Percentiles rank a stretch among this genome's conserved stretches.
Evolutionary conservation across 2,329 filamentous ascomycete genomes (phyloP).

Genomic region (Pezicula neosporulosa): DNA sequence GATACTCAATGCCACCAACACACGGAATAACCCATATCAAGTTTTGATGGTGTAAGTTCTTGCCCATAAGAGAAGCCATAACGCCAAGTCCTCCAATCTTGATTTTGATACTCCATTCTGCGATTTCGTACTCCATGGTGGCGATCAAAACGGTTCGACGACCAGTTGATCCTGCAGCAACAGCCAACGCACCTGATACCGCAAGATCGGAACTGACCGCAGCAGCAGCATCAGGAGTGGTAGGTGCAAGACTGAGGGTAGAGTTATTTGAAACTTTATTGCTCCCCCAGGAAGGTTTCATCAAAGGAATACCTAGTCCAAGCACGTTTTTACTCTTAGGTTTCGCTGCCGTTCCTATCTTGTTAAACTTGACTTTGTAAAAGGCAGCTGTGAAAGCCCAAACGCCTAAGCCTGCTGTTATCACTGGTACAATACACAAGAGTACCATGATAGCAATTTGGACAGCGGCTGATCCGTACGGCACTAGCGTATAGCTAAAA

Average conservation of each 20-base stretch:
- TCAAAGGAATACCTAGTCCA: background rate
- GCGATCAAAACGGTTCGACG: slow-evolving; percentile 58
- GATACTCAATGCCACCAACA: slow-evolving; percentile 61
- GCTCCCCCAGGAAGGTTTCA: background rate
- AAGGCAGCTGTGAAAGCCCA: slow-evolving; percentile 56
- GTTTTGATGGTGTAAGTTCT: slow-evolving; percentile 59
- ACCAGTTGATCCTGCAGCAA: background rate
- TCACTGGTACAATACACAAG: slow-evolving; percentile 45
- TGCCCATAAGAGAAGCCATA: slow-evolving; percentile 64
- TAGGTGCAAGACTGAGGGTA: background rate
- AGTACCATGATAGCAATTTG: slow-evolving; percentile 52
- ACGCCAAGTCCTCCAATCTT: slow-evolving; percentile 68
- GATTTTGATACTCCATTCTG: slow-evolving; percentile 66
- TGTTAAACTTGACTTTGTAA: slow-evolving; percentile 50
- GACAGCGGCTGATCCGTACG: slow-evolving; percentile 46
- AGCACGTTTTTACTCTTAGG: slow-evolving; percentile 16
- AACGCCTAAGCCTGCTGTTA: slow-evolving; percentile 45
- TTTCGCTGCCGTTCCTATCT: slow-evolving; percentile 49
- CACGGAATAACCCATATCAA: slow-evolving; percentile 60
- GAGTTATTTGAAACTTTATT: background rate
- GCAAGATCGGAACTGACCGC: background rate
- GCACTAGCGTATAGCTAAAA: slow-evolving; percentile 47
- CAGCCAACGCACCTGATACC: background rate
- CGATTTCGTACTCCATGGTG: slow-evolving; percentile 69
- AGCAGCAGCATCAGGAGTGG: background rate